A percentile compares a stretch with the other conserved stretches of the same genome.
These are phyloP conservation scores for Boletus subparvulus DNA, from an alignment of 768 basidiomycete genomes.

Conservation along the genomic window DNA sequence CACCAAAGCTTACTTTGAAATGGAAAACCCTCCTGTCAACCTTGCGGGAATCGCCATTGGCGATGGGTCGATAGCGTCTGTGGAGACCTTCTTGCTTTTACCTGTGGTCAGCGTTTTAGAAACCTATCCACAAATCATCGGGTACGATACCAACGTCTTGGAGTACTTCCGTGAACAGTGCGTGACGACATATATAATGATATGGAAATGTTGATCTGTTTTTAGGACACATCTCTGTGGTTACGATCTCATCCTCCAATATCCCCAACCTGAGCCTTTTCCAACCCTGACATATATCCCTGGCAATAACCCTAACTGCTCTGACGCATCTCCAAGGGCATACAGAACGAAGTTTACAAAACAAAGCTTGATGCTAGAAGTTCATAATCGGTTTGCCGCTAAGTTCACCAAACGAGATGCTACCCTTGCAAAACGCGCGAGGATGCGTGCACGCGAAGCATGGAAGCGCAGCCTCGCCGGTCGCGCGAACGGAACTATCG, in stretches of 20 bases:
- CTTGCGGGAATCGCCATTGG: slow-evolving; percentile 70
- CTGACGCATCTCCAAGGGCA: neutral
- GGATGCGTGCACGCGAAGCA: slow-evolving; percentile 22
- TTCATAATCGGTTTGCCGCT: slow-evolving; percentile 19
- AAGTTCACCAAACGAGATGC: slow-evolving; percentile 22
- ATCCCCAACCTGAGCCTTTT: slow-evolving; percentile 59
- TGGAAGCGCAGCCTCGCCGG: slow-evolving; percentile 49
- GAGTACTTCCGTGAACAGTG: slow-evolving; percentile 70
- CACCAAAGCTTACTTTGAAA: slow-evolving; percentile 65
- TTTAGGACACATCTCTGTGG: slow-evolving; percentile 60
- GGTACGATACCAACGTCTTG: slow-evolving; percentile 64
- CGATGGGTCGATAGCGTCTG: slow-evolving; percentile 59
- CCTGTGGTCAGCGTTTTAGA: slow-evolving; percentile 63
- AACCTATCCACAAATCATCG: slow-evolving; percentile 76
- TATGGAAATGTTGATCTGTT: neutral
- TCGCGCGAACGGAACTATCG: slow-evolving; percentile 54
- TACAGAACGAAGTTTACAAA: slow-evolving; percentile 21
- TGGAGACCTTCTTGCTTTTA: slow-evolving; percentile 48
- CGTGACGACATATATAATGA: slow-evolving; percentile 24
- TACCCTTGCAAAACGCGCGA: slow-evolving; percentile 25
- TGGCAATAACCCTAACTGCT: slow-evolving; percentile 14
- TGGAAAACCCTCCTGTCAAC: slow-evolving; percentile 63
- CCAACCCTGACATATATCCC: slow-evolving; percentile 31
- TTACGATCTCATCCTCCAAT: slow-evolving; percentile 65
- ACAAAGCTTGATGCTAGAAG: slow-evolving; percentile 22